Evolutionary conservation across 495 filamentous ascomycete species (phyloP), one percentile per base, ranked within the genome.

Genomic region (Echria macrotheca): DNA sequence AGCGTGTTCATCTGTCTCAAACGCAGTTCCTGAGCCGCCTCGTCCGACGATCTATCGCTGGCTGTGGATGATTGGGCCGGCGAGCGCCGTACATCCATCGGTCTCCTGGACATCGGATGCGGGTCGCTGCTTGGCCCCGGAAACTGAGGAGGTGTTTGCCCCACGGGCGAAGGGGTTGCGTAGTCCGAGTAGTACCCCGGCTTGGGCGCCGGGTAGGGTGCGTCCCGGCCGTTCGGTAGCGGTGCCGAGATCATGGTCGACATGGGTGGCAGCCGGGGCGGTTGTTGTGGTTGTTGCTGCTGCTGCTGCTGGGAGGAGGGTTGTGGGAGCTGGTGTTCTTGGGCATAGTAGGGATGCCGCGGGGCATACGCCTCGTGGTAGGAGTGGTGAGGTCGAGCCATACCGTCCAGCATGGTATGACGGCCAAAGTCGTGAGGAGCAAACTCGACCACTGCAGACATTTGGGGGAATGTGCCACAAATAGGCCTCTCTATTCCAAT

Each of bases 351-450:
- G 23, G 53, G 56, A 49, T 66, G 64, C 56, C 58, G 52, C 33
- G 69, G 64, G 53, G 65, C 58, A 49, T 71, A 72, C 44, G 59
- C 61, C 46, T 69, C 68, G 29, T 69, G 67, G 25, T 68, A 69
- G 51, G 54, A 53, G 47, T 72, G 61, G 52, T 64, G 58, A 53
- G 64, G 68, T 61, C 67, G 69, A 53, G 71, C 66, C 71, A 75
- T 75, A 55, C 65, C 62, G 58, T 71, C 69, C 55, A 70, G 56
- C 61, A 70, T 65, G 62, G 61, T 65, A 67, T 67, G 58, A 62
- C 66, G 61, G 56, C 63, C 62, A 60, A 71, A 63, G 37, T 56
- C 57, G 60, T 66, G 63, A 51, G 61, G 65, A 60, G 62, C 54
- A 53, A 63, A 53, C 47, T 64, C 68, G 57, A 61, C 68, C 39